Evolutionary conservation across 1,139 yeast genomes (phyloP), one percentile per base, ranked within the genome.

Genomic region (Magnusiomyces fungicola): DNA sequence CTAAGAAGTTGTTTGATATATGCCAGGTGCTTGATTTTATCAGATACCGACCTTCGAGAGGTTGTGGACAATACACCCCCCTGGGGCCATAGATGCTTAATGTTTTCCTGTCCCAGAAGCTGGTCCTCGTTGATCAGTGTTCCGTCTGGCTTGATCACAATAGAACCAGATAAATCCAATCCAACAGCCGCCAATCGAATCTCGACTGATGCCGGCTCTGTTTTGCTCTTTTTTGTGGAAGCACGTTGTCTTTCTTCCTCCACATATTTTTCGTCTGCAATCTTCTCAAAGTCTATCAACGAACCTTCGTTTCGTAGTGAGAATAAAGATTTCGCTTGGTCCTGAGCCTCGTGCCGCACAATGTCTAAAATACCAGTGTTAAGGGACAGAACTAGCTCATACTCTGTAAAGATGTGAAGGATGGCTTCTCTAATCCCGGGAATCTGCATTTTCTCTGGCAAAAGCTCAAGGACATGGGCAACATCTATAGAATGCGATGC

Each of bases 361-460:
- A 88, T 82, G 46, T 75, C 74, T 48, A 83, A 68, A 2, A 86
- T 78, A 22, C 81, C 74, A 53, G 73, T 74, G 55, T 81, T 79
- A 38, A 87, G 74, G 9, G 77, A 66, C 40, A 78, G 60, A 51
- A 77, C 81, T 52, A 84, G 66, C 30, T 80, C 84, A 56, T 83
- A 81, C 55, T 83, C 87, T 33, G 69, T 74, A 10, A 85, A 75
- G 22, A 90, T 83, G 34, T 79, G 76, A 21, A 77, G 68, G 33
- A 92, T 70, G 0, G 87, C 78, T 2, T 69, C 69, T 55, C 78
- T 79, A 48, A 92, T 69, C 0, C 86, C 92, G 3, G 76, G 80
- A 46, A 90, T 80, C 48, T 75, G 74, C 55, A 83, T 73, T 16
- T 77, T 71, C 3, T 69, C 68, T 0, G 94, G 87, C 56, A 90